Evolutionary conservation across 257 asterid species (phyloP).

Genomic region (Nicotiana tomentosiformis): DNA sequence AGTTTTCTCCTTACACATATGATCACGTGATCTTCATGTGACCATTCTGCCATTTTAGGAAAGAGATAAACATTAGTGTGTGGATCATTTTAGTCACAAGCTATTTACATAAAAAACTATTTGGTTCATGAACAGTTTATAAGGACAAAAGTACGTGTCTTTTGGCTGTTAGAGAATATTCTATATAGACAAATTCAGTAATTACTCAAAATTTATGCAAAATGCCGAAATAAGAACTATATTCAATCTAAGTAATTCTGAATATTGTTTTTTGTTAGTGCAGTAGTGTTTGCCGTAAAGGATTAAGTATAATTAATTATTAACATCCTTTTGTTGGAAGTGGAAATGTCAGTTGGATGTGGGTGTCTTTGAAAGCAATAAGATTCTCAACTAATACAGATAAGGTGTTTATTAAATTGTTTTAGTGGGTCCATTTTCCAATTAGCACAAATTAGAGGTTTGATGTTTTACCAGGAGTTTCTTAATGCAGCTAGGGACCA

Average conservation of each 20-base stretch:
- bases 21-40: background rate
- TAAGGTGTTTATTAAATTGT: background rate
- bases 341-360: background rate
- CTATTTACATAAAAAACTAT: background rate
- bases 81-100: background rate
- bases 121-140: background rate
- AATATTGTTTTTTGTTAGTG: background rate
- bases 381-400: background rate
- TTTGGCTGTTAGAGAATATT: background rate
- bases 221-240: background rate
- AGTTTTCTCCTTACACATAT: background rate
- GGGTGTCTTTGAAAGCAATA: background rate
- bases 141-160: background rate
- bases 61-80: background rate
- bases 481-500: background rate
- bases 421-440: background rate
- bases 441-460: background rate
- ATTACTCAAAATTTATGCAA: background rate
- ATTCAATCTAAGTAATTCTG: background rate
- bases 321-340: background rate
- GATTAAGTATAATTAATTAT: background rate
- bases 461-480: background rate
- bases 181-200: background rate
- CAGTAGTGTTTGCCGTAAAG: background rate
- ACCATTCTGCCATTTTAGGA: background rate